These are phyloP conservation scores for Backusella macrospora DNA, from an alignment of 192 early-diverging fungal species.

Conservation along the genomic window DNA sequence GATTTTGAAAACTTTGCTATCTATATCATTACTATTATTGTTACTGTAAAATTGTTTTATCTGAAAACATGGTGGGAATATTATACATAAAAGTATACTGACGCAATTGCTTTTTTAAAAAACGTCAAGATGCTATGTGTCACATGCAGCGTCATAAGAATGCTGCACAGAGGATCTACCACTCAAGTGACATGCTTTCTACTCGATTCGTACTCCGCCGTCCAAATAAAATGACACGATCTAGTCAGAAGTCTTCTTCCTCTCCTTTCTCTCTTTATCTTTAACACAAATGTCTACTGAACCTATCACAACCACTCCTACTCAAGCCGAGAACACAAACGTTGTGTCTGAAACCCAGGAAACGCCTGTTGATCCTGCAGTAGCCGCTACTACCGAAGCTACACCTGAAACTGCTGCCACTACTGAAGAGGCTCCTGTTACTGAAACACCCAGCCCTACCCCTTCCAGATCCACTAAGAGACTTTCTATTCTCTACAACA, in stretches of 20 bases:
- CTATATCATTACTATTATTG: background rate
- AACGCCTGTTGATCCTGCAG: slow-evolving; percentile 1
- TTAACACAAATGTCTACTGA: slow-evolving; percentile 22
- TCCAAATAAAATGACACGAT: background rate
- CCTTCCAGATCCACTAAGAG: slow-evolving; percentile 24
- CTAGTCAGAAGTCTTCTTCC: background rate
- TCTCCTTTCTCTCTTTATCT: background rate
- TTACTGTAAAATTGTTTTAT: background rate
- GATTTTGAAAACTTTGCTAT: background rate
- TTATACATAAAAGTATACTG: background rate
- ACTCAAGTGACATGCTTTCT: background rate
- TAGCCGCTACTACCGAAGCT: background rate
- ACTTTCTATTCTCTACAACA: slow-evolving; percentile 25
- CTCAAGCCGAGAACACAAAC: background rate
- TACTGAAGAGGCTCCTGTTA: slow-evolving; percentile 2
- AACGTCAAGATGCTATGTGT: slow-evolving; percentile 10
- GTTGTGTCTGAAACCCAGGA: background rate
- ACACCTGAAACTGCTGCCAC: background rate
- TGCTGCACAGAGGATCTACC: slow-evolving; percentile 9
- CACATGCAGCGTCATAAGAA: slow-evolving; percentile 11
- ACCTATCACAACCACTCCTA: background rate
- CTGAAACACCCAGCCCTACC: slow-evolving; percentile 1
- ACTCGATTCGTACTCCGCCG: background rate
- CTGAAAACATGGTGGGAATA: background rate
- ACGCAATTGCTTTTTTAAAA: slow-evolving; percentile 1